Evolutionary conservation across 2,329 filamentous ascomycete genomes (phyloP), one percentile per base, ranked within the genome.

Genomic region (Xylaria sp.): DNA sequence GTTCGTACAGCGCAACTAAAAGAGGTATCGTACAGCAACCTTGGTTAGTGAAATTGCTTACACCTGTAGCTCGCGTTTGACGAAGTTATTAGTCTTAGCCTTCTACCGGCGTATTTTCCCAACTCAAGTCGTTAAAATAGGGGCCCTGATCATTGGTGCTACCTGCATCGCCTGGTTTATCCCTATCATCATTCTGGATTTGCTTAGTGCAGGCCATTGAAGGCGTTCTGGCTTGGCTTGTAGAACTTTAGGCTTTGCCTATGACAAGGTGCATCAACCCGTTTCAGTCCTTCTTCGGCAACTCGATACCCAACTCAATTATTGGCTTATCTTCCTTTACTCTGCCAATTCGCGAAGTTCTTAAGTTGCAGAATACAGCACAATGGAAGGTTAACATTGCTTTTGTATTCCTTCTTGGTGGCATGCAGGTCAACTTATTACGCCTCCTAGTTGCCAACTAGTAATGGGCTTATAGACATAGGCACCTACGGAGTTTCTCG

Each of bases 161-260:
- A 18, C 55, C 5, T 60, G 25, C 29, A 54, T 68, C 18, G 48
- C 50, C 27, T 72, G 71, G 71, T 21, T n/a, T 5, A 40, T 72
- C n/a, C 44, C 66, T 2, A 44, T 67, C 9, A 13, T 42, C 18
- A 64, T 71, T 9, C 18, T 71, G 1, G 48, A 68, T 29, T 59
- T 72, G 18, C 69, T 27, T 61, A 71, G 59, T 72, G 71, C 23
- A 48, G 53, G 13, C 71, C 69, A 2, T 29, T 72, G 10, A 13
- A 60, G 2, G 69, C 69, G 6, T 69, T 71, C 47, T 72, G 71
- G 69, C 3, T 60, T 72, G 71, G 69, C 3, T 60, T 25, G 18
- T 47, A 32, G 66, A 71, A 18, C 61, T 71, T 6, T 66, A 63
- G 5, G 23, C 23, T 16, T 27, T 27, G 2, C 50, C 54, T 2